Evolutionary conservation across 1,139 yeast species (phyloP).

Genomic region (Hansenula lynferdii): DNA sequence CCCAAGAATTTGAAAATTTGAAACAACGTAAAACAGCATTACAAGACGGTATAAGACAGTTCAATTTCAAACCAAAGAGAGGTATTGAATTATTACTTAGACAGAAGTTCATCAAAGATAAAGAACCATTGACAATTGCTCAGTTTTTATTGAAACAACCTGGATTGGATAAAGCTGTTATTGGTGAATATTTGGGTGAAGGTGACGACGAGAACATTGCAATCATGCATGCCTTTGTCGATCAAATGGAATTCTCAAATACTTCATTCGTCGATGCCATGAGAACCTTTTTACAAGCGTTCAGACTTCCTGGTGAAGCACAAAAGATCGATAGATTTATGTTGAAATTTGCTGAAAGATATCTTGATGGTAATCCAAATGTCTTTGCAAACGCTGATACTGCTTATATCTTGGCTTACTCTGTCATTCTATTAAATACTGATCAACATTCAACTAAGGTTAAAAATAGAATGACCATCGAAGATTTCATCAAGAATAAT

Average conservation of each 20-base stretch:
- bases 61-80: constrained; percentile 79
- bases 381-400: constrained; percentile 90
- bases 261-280: constrained; percentile 79
- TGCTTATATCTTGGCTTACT: constrained; percentile 88
- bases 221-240: constrained; percentile 93
- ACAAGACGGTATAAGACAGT: constrained; percentile 71
- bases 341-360: constrained; percentile 95
- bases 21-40: constrained; percentile 82
- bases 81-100: constrained; percentile 64
- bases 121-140: constrained; percentile 68
- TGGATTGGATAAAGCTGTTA: constrained; percentile 74
- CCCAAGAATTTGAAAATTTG: constrained; percentile 78
- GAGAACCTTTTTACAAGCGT: constrained; percentile 77
- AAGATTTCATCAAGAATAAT: constrained; percentile 81
- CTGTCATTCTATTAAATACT: constrained; percentile 89
- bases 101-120: constrained; percentile 57
- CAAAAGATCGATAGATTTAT: constrained; percentile 95
- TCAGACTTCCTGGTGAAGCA: constrained; percentile 96
- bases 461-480: constrained; percentile 80
- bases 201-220: constrained; percentile 75
- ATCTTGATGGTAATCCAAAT: constrained; percentile 79
- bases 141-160: constrained; percentile 69
- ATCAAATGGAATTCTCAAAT: constrained; percentile 70
- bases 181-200: constrained; percentile 93
- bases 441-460: constrained; percentile 90